Conservation (phyloP, 2,329 filamentous ascomycete species). For the Aspergillus eucalypticola region DNA sequence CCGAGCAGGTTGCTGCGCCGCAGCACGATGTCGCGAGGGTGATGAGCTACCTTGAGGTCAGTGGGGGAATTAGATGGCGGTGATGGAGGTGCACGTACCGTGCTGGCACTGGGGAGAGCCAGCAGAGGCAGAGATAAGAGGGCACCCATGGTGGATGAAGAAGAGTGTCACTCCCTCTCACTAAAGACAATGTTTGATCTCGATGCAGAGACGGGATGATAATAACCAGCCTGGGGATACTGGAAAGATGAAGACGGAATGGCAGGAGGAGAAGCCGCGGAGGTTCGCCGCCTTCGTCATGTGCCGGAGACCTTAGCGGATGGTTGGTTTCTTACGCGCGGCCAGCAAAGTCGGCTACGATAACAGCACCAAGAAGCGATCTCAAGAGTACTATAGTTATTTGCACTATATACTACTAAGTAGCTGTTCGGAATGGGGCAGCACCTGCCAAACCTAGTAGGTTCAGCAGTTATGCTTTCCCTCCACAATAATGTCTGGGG, state of each 20-base stretch:
- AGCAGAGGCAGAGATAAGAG: slow-evolving; percentile 86
- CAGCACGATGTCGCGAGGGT: slow-evolving; percentile 88
- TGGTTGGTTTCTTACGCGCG: neutral
- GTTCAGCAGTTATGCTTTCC: too few relatives aligned
- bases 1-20: slow-evolving; percentile 93
- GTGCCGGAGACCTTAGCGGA: slow-evolving; percentile 9
- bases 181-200: neutral
- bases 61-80: slow-evolving; percentile 16
- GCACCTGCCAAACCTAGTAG: too few relatives aligned
- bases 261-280: neutral
- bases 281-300: slow-evolving; percentile 22
- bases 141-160: slow-evolving; percentile 72
- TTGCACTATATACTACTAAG: neutral
- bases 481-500: neutral
- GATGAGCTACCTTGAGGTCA: slow-evolving; percentile 57
- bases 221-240: neutral
- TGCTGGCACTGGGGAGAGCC: slow-evolving; percentile 80
- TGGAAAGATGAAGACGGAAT: slow-evolving; percentile 12
- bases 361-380: neutral
- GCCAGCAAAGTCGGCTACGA: neutral
- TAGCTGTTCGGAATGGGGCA: too few relatives aligned
- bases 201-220: neutral
- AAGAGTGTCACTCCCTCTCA: neutral
- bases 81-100: slow-evolving; percentile 60
- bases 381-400: neutral